Percentiles rank a stretch among this genome's conserved stretches.
Conservation (phyloP, 23 red algal genomes). For the Gracilaria domingensis region DNA sequence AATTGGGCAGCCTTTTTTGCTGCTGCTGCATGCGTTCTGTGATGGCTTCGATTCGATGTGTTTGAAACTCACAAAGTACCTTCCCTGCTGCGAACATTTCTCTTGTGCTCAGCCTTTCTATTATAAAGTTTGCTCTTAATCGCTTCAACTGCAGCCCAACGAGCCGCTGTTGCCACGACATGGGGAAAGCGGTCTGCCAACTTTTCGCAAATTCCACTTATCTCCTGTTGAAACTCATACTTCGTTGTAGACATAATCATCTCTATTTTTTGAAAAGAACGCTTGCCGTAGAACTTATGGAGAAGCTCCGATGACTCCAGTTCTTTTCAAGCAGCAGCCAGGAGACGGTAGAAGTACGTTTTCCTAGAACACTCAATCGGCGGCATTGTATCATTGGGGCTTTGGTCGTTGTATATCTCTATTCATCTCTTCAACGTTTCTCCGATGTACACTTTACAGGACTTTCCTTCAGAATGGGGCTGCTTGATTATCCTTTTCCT, state of each 20-base stretch:
- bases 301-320: neutral
- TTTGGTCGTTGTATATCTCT: neutral
- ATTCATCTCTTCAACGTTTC: neutral
- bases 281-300: neutral
- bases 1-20: no score
- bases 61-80: no score
- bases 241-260: neutral
- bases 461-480: neutral
- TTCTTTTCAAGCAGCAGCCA: neutral
- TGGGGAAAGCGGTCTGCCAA: neutral
- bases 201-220: neutral
- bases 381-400: no score
- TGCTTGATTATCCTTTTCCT: neutral
- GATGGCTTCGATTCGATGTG: no score
- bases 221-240: slow-evolving; percentile 4
- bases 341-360: neutral
- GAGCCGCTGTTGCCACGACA: no score
- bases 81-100: neutral
- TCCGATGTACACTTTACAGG: neutral
- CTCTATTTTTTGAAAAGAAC: neutral
- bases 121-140: neutral
- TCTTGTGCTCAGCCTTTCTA: neutral
- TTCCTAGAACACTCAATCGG: no score
- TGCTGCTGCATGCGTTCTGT: no score
- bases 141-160: neutral